Evolutionary conservation across 768 basidiomycete genomes (phyloP).

Genomic region (Panaeolus papilionaceus): DNA sequence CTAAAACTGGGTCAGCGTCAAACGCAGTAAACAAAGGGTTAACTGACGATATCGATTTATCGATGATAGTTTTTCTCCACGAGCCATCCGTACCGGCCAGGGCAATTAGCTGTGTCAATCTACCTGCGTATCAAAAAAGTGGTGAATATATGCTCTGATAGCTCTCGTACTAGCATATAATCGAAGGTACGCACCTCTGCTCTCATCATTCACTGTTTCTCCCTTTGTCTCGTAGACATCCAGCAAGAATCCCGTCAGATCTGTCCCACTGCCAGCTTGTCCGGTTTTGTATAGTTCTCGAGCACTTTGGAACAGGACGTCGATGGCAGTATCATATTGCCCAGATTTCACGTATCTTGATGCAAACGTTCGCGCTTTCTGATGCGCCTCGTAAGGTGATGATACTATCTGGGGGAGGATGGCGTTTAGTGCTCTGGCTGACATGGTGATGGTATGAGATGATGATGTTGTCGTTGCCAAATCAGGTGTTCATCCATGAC

Average conservation of each 20-base stretch:
- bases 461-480: slow-evolving; percentile 23
- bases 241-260: slow-evolving; percentile 80
- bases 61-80: slow-evolving; percentile 92
- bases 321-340: slow-evolving; percentile 87
- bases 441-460: slow-evolving; percentile 30
- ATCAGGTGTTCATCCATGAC: slow-evolving; percentile 14
- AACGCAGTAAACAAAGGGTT: slow-evolving; percentile 15
- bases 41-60: slow-evolving; percentile 81
- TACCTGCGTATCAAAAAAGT: slow-evolving; percentile 54
- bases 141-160: slow-evolving; percentile 22
- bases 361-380: slow-evolving; percentile 95
- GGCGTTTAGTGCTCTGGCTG: slow-evolving; percentile 73
- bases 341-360: slow-evolving; percentile 83
- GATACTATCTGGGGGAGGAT: slow-evolving; percentile 75
- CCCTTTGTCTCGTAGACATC: slow-evolving; percentile 83
- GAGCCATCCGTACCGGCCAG: slow-evolving; percentile 77
- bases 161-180: slow-evolving; percentile 23
- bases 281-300: slow-evolving; percentile 88
- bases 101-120: slow-evolving; percentile 91
- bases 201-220: slow-evolving; percentile 76
- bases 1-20: slow-evolving; percentile 47
- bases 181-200: slow-evolving; percentile 66
- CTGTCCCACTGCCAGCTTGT: slow-evolving; percentile 89
- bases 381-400: slow-evolving; percentile 93
- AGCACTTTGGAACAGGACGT: slow-evolving; percentile 91